Evolutionary conservation across 2,329 filamentous ascomycete genomes (phyloP).

Genomic region (Penicillium sp.): DNA sequence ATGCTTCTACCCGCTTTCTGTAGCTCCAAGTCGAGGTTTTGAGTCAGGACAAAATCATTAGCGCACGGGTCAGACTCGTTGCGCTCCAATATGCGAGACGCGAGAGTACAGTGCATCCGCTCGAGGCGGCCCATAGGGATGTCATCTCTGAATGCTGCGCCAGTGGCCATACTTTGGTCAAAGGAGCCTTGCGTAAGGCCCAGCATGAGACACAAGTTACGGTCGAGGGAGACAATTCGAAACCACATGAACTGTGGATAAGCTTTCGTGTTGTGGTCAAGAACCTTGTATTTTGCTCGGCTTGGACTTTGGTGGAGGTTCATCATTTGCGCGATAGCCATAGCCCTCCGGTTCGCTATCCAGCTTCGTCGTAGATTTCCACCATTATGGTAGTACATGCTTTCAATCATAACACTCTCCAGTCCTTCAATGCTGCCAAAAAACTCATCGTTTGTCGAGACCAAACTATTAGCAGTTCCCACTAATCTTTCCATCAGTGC

Average conservation of each 20-base stretch:
- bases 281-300: conserved; percentile 9
- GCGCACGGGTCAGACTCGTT: conserved; percentile 30
- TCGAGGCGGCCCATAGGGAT: conserved; percentile 45
- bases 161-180: conserved; percentile 42
- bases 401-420: conserved; percentile 46
- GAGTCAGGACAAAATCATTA: conserved; percentile 4
- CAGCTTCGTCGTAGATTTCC: conserved; percentile 46
- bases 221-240: conserved; percentile 40
- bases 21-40: conserved; percentile 32
- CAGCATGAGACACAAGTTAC: conserved; percentile 42
- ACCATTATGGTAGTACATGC: conserved; percentile 37
- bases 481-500: conserved; percentile 31
- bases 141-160: conserved; percentile 47
- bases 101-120: conserved; percentile 46
- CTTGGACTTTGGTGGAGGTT: conserved; percentile 37
- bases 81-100: conserved; percentile 50
- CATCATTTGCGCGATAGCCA: conserved; percentile 45
- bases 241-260: conserved; percentile 38
- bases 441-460: conserved; percentile 43
- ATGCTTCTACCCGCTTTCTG: conserved; percentile 44
- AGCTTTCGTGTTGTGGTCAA: conserved; percentile 5
- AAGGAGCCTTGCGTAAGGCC: conserved; percentile 37
- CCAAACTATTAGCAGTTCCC: conserved; percentile 29
- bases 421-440: conserved; percentile 42
- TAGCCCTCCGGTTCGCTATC: conserved; percentile 40